A percentile compares a stretch with the other conserved stretches of the same genome.
These are phyloP conservation scores for Coprinopsis strossmayeri DNA, from an alignment of 768 basidiomycete species.

Conservation along the genomic window DNA sequence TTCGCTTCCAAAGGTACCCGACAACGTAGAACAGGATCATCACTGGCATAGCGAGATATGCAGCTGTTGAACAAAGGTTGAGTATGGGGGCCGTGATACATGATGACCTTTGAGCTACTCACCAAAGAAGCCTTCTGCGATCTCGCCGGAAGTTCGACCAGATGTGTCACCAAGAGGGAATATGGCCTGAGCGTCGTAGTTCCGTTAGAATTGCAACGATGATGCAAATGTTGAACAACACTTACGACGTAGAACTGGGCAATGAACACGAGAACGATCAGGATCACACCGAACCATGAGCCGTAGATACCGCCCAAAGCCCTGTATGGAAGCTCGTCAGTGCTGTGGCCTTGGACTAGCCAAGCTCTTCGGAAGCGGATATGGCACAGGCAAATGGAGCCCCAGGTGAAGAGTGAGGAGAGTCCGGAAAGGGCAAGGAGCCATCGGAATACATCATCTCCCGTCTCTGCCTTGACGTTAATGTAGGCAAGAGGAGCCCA, in stretches of 20 bases:
- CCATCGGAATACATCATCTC: conserved; percentile 44
- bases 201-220: not conserved
- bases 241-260: conserved; percentile 40
- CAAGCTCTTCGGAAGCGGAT: conserved; percentile 41
- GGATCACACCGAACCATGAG: conserved; percentile 38
- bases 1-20: conserved; percentile 36
- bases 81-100: too few relatives aligned
- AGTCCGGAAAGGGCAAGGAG: conserved; percentile 39
- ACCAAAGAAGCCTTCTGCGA: conserved; percentile 35
- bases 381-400: conserved; percentile 40
- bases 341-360: conserved; percentile 35
- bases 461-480: conserved; percentile 28
- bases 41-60: conserved; percentile 35
- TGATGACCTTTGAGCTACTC: conserved; percentile 14
- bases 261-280: conserved; percentile 33
- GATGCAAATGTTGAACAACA: not conserved
- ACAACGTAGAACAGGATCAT: conserved; percentile 32
- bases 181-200: conserved; percentile 22
- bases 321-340: conserved; percentile 38
- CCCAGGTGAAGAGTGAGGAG: conserved; percentile 40
- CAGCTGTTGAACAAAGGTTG: conserved; percentile 17
- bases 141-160: conserved; percentile 15
- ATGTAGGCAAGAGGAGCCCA: conserved; percentile 36
- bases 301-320: conserved; percentile 38
- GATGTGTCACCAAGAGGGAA: conserved; percentile 34